phyloP scores from a whole-genome alignment of 192 early-diverging fungal genomes.

The Coemansia sp. region DNA sequence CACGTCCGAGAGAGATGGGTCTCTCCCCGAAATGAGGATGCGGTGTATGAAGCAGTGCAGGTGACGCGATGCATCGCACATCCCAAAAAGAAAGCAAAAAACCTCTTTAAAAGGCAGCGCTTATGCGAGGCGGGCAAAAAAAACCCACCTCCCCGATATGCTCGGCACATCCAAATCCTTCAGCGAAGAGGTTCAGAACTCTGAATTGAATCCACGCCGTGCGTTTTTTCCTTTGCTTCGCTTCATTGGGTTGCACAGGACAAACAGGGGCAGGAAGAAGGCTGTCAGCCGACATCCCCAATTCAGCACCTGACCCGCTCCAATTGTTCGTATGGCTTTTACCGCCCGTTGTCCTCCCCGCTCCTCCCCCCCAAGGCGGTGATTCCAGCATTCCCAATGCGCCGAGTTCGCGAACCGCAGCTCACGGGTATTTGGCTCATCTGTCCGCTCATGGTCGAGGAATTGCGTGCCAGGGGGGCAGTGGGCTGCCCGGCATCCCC shows the following conservation, averaged over 20 bases:
- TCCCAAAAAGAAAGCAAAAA: neutral
- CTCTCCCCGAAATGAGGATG: neutral
- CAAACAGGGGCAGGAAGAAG: neutral
- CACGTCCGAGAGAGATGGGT: no score
- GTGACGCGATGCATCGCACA: conserved; percentile 3
- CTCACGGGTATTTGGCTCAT: no score
- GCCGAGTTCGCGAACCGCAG: no score
- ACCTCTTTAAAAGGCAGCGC: neutral
- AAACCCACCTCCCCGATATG: no score
- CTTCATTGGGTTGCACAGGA: no score
- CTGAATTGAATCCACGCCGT: conserved; percentile 22
- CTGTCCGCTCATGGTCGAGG: no score
- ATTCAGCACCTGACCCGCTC: neutral
- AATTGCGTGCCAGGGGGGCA: no score
- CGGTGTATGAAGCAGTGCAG: conserved; percentile 2
- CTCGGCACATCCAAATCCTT: neutral
- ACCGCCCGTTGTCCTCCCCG: no score
- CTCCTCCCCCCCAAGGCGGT: no score
- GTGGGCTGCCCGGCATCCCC: no score
- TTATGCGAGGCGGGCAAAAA: neutral
- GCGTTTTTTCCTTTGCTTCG: neutral
- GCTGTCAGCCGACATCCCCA: conserved; percentile 4
- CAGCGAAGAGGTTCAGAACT: conserved; percentile 48
- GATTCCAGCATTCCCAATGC: no score
- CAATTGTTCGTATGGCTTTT: neutral